Base-by-base conservation (phyloP, 306 rosid genomes). In the Dalbergia cultrata region DNA sequence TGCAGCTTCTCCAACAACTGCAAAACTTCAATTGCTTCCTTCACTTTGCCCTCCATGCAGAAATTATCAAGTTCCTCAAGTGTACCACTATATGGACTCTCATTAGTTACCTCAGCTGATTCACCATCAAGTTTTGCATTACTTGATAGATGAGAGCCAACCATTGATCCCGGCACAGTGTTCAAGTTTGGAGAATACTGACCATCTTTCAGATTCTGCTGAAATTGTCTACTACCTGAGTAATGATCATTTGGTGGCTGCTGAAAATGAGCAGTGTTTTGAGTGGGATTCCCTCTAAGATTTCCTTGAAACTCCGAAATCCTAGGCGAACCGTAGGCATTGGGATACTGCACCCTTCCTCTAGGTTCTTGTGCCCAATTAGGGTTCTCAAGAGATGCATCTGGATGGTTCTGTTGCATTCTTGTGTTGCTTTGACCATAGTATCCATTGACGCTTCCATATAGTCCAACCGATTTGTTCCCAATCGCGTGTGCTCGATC, bases 11-110 rank as follows among this genome's bases (percentile, higher is more conserved):
- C 89, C 64, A 93, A 76, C 72, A 84, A 67, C 16, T 63, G 77
- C 79, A 93, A 79, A 81, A 91, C 82, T 74, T 91, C 87, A 43
- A 88, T 79, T 72, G 96, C 94, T 85, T 93, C 98, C 86, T 90
- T 88, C 78, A 86, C 74, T 77, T 93, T 91, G 34, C 94, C 97
- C 44, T 88, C 97, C 84, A 56, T 73, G 86, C 94, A 88, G 49
- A 84, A 84, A 31, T 33, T 34, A 75, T 86, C 98, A 13, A 93
- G 79, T 78, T 93, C 90, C 87, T 88, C 88, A 62, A 88, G 88
- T 21, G 86, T 83, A 33, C 86, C 90, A 45, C 59, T 60, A 78
- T 60, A 54, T 43, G 85, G 78, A 77, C 67, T 10, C 82, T 56
- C 70, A 66, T 76, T 80, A 18, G 78, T 68, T 70, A 74, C 80